Conservation (phyloP, 2,329 filamentous ascomycete species). For the Monosporascus cannonballus region DNA sequence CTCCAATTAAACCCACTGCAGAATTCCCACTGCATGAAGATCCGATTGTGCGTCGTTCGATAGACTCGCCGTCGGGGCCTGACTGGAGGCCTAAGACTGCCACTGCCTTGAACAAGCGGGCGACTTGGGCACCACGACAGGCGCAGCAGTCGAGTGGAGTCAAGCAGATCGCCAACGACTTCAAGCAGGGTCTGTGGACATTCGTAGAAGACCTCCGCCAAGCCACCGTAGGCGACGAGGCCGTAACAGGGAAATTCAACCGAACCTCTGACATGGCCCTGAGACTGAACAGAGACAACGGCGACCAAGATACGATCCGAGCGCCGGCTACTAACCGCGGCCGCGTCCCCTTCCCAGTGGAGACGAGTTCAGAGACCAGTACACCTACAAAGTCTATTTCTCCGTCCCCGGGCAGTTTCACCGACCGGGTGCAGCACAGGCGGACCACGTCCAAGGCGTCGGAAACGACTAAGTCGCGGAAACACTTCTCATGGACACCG, state of each 20-base stretch:
- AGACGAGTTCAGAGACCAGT: slow-evolving; percentile 26
- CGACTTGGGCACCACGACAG: slow-evolving; percentile 52
- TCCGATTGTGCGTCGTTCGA: slow-evolving; percentile 36
- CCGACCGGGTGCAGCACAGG: slow-evolving; percentile 22
- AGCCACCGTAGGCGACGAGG: slow-evolving; percentile 93
- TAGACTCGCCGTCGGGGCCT: slow-evolving; percentile 24
- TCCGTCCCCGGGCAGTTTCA: slow-evolving; percentile 21
- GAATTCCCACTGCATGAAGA: slow-evolving; percentile 40
- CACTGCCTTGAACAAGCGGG: slow-evolving; percentile 43
- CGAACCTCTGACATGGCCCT: slow-evolving; percentile 27
- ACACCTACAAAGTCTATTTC: slow-evolving; percentile 24
- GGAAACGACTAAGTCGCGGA: slow-evolving; percentile 35
- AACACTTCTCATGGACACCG: slow-evolving; percentile 56
- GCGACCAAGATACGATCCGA: slow-evolving; percentile 42
- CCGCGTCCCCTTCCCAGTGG: slow-evolving; percentile 37
- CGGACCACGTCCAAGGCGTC: slow-evolving; percentile 21
- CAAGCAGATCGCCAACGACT: slow-evolving; percentile 82
- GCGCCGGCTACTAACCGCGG: slow-evolving; percentile 34
- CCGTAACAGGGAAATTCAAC: slow-evolving; percentile 51
- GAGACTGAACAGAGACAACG: slow-evolving; percentile 17
- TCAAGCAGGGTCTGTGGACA: slow-evolving; percentile 84
- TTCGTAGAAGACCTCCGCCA: slow-evolving; percentile 95
- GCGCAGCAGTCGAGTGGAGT: slow-evolving; percentile 38
- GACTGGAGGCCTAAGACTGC: slow-evolving; percentile 31
- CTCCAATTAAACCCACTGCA: slow-evolving; percentile 48